Evolutionary conservation across 345 rosid species (phyloP).

Genomic region (Salix purpurea): DNA sequence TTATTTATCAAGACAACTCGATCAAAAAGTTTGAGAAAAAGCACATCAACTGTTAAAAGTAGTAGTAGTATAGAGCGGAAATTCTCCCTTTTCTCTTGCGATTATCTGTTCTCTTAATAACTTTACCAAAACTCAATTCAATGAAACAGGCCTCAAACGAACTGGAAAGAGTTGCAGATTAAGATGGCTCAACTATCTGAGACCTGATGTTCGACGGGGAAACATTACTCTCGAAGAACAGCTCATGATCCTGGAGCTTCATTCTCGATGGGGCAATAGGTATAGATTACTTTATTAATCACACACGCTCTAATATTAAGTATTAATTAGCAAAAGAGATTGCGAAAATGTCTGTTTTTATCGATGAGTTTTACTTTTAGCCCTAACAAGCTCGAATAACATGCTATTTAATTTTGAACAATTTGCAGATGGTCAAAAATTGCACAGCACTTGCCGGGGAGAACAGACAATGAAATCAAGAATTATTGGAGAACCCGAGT

Average conservation of each 20-base stretch:
- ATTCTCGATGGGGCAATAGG: constrained; percentile 36
- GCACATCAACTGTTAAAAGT: not conserved
- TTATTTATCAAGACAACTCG: not conserved
- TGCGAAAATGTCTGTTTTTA: not conserved
- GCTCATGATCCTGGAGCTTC: constrained; percentile 36
- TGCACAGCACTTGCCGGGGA: constrained; percentile 33
- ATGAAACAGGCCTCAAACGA: constrained; percentile 31
- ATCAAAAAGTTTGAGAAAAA: constrained; percentile 12
- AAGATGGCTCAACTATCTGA: constrained; percentile 34
- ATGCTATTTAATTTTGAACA: not conserved
- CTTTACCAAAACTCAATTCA: constrained; percentile 35
- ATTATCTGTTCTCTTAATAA: not conserved
- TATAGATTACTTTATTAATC: not conserved
- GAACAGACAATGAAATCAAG: constrained; percentile 35
- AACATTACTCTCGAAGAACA: constrained; percentile 35
- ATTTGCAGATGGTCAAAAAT: constrained; percentile 30
- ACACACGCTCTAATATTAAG: not conserved
- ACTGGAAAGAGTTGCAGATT: constrained; percentile 37
- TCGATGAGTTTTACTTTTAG: not conserved
- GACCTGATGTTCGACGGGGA: constrained; percentile 38
- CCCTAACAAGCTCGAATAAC: not conserved
- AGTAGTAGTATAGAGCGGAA: constrained; percentile 1
- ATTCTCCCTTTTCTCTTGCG: not conserved
- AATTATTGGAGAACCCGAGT: constrained; percentile 36
- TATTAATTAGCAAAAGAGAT: not conserved